Evolutionary conservation across 495 filamentous ascomycete genomes (phyloP), one percentile per base, ranked within the genome.

Genomic region (Annulohypoxylon stygium): DNA sequence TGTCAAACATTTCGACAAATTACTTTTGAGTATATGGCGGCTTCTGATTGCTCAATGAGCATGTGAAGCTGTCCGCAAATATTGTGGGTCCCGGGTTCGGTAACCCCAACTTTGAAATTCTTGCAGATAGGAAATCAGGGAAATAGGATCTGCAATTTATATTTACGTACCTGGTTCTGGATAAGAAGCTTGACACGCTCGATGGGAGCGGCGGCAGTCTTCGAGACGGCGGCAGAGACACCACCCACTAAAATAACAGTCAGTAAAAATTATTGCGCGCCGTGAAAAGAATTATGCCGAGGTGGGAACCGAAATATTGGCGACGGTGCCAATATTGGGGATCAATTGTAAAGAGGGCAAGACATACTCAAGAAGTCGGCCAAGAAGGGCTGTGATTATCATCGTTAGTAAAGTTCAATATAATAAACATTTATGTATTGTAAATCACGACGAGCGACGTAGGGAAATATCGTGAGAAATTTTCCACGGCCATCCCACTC

Each of bases 131-230:
- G 18, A 47, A 53, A 53, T 12, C 20, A 53, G 9, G 18, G 18
- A 20, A 37, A 37, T 37, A 37, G 55, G 41, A 62, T 72, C 6
- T 67, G 43, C 11, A 48, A 14, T 39, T 23, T 23, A 23, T 43
- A 12, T 53, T 34, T 53, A 85, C 93, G 70, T 90, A 98, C 95
- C 92, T 99, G 96, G 89, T 98, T 99, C 90, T 99, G 96, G 89
- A 99, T 97, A 79, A 99, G 93, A 81, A 99, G 96, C 94, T 99
- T 99, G 88, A 99, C 92, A 93, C 96, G 96, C 94, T 99, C 96
- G 80, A 99, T 99, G 86, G 96, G 96, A 87, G 96, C 96, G 84
- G 96, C 96, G 81, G 97, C 97, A 77, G 96, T 99, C 93, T 99
- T 99, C 79, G 96, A 98, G 91, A 99, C 94, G 86, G 96, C 96